Evolutionary conservation across 306 rosid species (phyloP), one percentile per base, ranked within the genome.

Genomic region (Betula pendula): DNA sequence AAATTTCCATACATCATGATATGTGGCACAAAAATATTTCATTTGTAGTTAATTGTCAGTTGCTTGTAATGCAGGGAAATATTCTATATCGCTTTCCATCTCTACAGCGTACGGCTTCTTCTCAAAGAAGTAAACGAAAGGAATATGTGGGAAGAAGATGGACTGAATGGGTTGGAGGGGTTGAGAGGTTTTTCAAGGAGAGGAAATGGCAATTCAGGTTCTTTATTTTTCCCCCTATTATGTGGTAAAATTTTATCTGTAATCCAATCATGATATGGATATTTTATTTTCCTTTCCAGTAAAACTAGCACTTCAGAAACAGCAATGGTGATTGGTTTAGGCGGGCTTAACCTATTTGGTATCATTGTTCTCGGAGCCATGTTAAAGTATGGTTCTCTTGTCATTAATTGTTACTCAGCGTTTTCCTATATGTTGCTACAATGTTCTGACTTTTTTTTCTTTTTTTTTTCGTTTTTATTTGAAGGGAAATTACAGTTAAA

Each of bases 91-190:
- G 86, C 75, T 96, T 96, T 85, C 97, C 97, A 31, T 92, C 99
- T 74, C 89, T 92, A 44, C 99, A 96, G 86, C 93, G 89, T 56
- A 92, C 99, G 33, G 98, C 98, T 25, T 86, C 89, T 82, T 86
- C 97, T 78, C 89, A 82, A 79, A 84, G 90, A 80, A 85, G 90
- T 75, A 91, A 81, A 72, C 85, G 88, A 80, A 96, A 91, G 84
- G 99, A 96, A 84, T 96, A 91, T 85, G 96, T 92, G 75, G 99
- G 99, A 58, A 92, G 85, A 88, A 92, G 77, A 89, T 96, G 97
- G 99, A 81, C 97, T 63, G 97, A 89, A 63, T 91, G 90, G 96
- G 92, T 91, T 81, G 96, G 97, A 81, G 91, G 89, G 29, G 75
- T 89, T 75, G 96, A 96, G 45, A 92, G 86, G 35, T 81, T 89